phyloP scores from a whole-genome alignment of 257 asterid genomes.

The Hygrophila difformis region DNA sequence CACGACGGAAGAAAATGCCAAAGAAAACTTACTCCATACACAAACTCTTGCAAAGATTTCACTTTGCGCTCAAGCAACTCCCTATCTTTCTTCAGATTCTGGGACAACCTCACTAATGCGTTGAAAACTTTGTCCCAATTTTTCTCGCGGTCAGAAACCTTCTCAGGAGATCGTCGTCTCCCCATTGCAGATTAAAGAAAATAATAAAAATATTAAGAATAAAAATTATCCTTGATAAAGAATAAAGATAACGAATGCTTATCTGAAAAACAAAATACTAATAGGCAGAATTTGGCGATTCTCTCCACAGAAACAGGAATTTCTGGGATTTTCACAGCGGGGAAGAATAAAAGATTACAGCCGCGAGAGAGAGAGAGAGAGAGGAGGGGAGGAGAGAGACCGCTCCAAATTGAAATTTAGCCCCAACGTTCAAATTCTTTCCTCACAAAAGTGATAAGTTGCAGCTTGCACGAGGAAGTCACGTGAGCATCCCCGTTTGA shows the following conservation, averaged over 20 bases:
- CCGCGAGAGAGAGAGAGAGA: not conserved
- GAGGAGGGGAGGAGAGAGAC: conserved; percentile 8
- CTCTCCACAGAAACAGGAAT: not conserved
- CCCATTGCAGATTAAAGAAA: conserved; percentile 33
- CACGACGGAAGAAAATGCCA: conserved; percentile 1
- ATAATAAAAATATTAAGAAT: not conserved
- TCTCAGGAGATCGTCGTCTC: conserved; percentile 22
- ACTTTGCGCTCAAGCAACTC: conserved; percentile 42
- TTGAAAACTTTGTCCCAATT: conserved; percentile 47
- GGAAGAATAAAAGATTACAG: not conserved
- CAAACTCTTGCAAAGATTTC: conserved; percentile 24
- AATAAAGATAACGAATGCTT: not conserved
- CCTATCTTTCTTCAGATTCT: conserved; percentile 40
- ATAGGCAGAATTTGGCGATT: not conserved
- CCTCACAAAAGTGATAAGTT: too few species aligned
- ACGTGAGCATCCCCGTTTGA: too few species aligned
- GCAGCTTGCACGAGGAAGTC: too few species aligned
- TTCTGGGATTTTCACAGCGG: conserved; percentile 12
- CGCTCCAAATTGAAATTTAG: not conserved
- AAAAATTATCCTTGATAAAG: too few species aligned
- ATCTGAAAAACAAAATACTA: not conserved
- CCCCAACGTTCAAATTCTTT: conserved; percentile 27
- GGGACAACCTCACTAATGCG: conserved; percentile 33
- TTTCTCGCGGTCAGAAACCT: conserved; percentile 29
- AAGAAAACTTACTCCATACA: conserved; percentile 34